A percentile compares a stretch with the other conserved stretches of the same genome.
Conservation (phyloP, 1,284 basidiomycete genomes). For the Taiwanofungus camphoratus region DNA sequence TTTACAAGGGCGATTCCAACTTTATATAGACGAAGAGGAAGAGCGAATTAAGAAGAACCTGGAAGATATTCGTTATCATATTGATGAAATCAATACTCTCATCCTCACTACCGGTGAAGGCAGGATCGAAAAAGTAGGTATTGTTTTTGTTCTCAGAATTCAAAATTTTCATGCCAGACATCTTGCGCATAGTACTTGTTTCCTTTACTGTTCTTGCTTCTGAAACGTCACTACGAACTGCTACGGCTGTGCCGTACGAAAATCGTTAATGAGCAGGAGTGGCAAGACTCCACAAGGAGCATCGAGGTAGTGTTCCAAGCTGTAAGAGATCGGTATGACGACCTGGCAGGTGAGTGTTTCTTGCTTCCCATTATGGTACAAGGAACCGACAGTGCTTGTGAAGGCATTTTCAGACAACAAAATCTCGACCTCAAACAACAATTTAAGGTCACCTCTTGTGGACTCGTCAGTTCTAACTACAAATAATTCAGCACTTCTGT, state of each 20-base stretch:
- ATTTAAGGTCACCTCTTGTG: constrained; percentile 16
- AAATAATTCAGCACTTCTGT: not conserved
- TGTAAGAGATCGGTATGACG: constrained; percentile 14
- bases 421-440: constrained; percentile 15
- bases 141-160: constrained; percentile 6
- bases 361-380: no score
- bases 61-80: constrained; percentile 17
- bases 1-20: constrained; percentile 16
- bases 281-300: constrained; percentile 20
- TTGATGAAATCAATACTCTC: constrained; percentile 20
- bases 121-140: constrained; percentile 21
- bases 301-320: constrained; percentile 20
- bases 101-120: constrained; percentile 19
- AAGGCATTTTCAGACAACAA: constrained; percentile 21
- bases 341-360: constrained; percentile 18
- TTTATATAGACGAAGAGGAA: constrained; percentile 16
- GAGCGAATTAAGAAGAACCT: constrained; percentile 15
- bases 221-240: constrained; percentile 21
- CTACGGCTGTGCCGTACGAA: constrained; percentile 16
- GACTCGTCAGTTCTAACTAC: constrained; percentile 13
- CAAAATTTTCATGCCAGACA: constrained; percentile 6
- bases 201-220: constrained; percentile 20
- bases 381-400: no score
- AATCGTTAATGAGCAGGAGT: constrained; percentile 20
- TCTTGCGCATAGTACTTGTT: constrained; percentile 16